Evolutionary conservation across 495 filamentous ascomycete genomes (phyloP).

Genomic region (Neurospora cerealis): DNA sequence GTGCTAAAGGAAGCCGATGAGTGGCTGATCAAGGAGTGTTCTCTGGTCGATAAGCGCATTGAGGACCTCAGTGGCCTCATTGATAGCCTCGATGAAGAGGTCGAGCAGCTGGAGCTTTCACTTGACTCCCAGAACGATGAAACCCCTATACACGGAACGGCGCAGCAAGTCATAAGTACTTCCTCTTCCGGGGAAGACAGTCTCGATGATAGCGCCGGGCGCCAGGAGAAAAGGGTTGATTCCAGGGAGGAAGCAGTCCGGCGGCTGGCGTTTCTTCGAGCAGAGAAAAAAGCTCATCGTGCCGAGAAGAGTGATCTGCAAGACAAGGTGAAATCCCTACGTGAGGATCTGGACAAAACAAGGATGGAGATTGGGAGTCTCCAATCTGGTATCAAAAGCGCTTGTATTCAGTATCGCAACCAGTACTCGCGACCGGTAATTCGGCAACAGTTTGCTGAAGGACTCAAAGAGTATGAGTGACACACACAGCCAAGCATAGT

Average conservation of each 20-base stretch:
- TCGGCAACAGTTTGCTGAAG: conserved; percentile 45
- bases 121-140: background rate
- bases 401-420: conserved; percentile 47
- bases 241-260: background rate
- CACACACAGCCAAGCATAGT: background rate
- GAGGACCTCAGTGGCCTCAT: background rate
- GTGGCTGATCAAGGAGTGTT: background rate
- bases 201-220: background rate
- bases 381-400: conserved; percentile 7
- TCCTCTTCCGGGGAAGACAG: background rate
- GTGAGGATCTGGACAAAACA: background rate
- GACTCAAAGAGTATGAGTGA: conserved; percentile 36
- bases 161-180: background rate
- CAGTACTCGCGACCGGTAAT: conserved; percentile 41
- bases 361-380: background rate
- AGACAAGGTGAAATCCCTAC: background rate
- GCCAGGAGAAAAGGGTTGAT: background rate
- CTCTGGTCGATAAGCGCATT: background rate
- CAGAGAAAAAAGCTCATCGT: background rate
- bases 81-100: background rate
- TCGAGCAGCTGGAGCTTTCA: background rate
- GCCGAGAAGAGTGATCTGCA: background rate
- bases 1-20: background rate
- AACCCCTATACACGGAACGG: background rate
- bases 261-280: background rate